phyloP scores from a whole-genome alignment of 2,329 filamentous ascomycete species.

The Hypoxylon sp. region DNA sequence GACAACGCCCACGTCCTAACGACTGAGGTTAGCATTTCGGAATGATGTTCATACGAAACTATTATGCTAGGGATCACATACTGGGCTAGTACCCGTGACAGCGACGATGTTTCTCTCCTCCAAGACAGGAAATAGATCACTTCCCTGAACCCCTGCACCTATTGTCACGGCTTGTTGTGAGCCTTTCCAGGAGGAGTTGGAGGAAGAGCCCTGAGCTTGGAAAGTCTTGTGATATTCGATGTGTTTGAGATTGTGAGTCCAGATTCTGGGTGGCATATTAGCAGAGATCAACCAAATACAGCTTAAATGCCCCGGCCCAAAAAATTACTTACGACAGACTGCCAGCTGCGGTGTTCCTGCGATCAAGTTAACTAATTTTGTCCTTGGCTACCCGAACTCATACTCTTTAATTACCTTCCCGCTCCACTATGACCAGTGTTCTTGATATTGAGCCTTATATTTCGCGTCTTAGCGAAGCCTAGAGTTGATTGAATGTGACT shows the following conservation, averaged over 20 bases:
- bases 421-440: neutral
- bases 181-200: neutral
- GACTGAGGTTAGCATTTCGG: neutral
- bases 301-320: too few relatives aligned
- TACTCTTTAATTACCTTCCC: neutral
- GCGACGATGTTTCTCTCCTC: neutral
- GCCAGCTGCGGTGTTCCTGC: neutral
- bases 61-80: neutral
- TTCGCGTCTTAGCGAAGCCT: neutral
- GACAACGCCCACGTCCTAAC: neutral
- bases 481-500: neutral
- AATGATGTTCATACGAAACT: neutral
- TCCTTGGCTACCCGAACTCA: neutral
- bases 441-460: neutral
- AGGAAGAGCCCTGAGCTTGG: neutral
- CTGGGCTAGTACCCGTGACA: neutral
- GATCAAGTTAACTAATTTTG: neutral
- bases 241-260: neutral
- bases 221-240: neutral
- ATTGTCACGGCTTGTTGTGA: neutral
- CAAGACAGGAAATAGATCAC: neutral
- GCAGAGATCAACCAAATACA: too few relatives aligned
- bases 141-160: neutral
- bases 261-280: neutral
- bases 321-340: neutral